Conservation (phyloP, 495 filamentous ascomycete genomes). For the Daldinia vernicosa region DNA sequence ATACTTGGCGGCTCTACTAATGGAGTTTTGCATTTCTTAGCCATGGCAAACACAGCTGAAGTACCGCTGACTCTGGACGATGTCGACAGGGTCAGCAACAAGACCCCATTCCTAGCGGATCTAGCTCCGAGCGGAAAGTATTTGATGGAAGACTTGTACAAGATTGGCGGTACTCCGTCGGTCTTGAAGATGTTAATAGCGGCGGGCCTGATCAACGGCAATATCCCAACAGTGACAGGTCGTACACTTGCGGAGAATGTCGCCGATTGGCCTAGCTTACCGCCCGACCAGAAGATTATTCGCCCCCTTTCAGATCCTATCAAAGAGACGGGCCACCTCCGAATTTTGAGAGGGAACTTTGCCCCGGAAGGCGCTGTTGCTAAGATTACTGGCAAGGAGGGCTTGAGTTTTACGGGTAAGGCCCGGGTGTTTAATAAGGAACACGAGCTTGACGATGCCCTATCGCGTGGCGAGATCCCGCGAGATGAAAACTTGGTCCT, state of each 20-base stretch:
- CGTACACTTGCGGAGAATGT: conserved; percentile 91
- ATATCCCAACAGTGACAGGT: conserved; percentile 90
- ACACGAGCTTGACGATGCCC: conserved; percentile 75
- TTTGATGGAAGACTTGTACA: conserved; percentile 95
- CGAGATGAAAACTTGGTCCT: conserved; percentile 84
- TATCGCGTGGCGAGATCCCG: conserved; percentile 72
- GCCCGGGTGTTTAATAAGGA: conserved; percentile 95
- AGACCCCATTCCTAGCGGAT: conserved; percentile 93
- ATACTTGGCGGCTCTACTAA: conserved; percentile 91
- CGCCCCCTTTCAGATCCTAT: conserved; percentile 83
- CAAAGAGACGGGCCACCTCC: conserved; percentile 87
- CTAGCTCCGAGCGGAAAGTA: conserved; percentile 87
- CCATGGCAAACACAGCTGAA: conserved; percentile 91
- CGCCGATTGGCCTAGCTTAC: conserved; percentile 78
- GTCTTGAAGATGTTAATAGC: conserved; percentile 93
- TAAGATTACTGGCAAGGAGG: conserved; percentile 98
- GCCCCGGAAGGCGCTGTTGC: conserved; percentile 92
- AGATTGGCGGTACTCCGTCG: conserved; percentile 87
- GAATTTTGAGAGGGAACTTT: conserved; percentile 89
- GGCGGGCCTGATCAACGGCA: conserved; percentile 81
- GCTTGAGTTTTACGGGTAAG: conserved; percentile 79
- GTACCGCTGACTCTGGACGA: conserved; percentile 87
- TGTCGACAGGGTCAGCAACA: conserved; percentile 85
- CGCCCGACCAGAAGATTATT: conserved; percentile 85
- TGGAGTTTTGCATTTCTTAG: conserved; percentile 91